Evolutionary conservation across 1,139 yeast genomes (phyloP), one percentile per base, ranked within the genome.

Genomic region (Meyerozyma elateridarum): DNA sequence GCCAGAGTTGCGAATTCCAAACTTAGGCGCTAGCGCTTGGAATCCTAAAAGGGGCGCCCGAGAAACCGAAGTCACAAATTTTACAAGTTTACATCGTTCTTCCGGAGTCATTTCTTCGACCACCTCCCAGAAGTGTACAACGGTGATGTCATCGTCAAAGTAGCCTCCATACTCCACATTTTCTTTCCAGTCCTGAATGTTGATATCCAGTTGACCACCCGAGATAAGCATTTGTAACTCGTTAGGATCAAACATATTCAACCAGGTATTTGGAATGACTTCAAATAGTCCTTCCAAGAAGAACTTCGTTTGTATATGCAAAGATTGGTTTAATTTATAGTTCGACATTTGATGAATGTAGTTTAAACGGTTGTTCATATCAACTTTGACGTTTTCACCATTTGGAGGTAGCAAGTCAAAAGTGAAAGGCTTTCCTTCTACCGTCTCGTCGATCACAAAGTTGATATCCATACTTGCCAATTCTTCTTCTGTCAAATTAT

Each of bases 31-130:
- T 32, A 93, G 64, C 6, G 79, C 76, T 3, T 70, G 66, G 53
- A 91, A 91, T 1, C 99, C 99, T 18, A 85, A 65, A 22, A 91
- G 62, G 1, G 99, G 98, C 0, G 96, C 95, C 40, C 91, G 72
- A 1, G 95, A 79, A 1, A 87, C 95, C 0, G 96, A 84, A 0
- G 97, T 91, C 15, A 85, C 96, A 61, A 88, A 91, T 51, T 85
- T 83, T 22, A 89, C 59, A 37, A 91, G 70, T 39, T 74, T 71
- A 19, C 73, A 65, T 42, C 77, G 64, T 37, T 87, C 85, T 13
- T 70, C 71, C 2, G 73, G 64, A 2, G 67, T 52, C 69, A 88
- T 75, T 36, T 85, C 95, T 14, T 63, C 64, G 5, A 91, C 65
- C 6, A 87, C 77, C 38, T 80, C 78, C 93, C 96, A 89, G 48